Percentiles rank a stretch among this genome's conserved stretches.
These are phyloP conservation scores for Sphagnum fallax DNA, from an alignment of 228 moss, liverwort and hornwort species.

Conservation along the genomic window DNA sequence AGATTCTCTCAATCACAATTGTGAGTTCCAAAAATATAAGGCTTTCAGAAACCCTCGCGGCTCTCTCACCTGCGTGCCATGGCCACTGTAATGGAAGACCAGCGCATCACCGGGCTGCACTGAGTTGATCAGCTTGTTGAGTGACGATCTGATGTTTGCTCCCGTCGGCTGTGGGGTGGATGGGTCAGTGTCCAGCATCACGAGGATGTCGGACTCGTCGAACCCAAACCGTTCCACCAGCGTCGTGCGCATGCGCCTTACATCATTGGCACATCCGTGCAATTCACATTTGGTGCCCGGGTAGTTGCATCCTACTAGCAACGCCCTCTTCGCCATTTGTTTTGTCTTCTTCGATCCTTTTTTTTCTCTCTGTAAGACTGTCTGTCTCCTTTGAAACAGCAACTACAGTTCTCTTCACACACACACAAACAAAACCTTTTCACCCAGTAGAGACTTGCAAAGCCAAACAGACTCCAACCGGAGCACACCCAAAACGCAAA, in stretches of 20 bases:
- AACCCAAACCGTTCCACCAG: constrained; percentile 18
- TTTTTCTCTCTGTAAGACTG: too few relatives aligned
- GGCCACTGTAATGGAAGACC: constrained; percentile 42
- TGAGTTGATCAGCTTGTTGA: constrained; percentile 16
- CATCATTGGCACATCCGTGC: constrained; percentile 23
- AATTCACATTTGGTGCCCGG: constrained; percentile 12
- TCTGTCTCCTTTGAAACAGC: too few relatives aligned
- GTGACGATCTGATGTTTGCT: constrained; percentile 36
- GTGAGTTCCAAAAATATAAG: too few relatives aligned
- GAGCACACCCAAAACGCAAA: too few relatives aligned
- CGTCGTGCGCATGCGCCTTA: constrained; percentile 9
- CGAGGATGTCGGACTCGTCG: constrained; percentile 13
- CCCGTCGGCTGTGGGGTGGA: constrained; percentile 36
- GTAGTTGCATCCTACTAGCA: constrained; percentile 24
- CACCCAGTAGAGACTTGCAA: too few relatives aligned
- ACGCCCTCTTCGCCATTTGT: constrained; percentile 21
- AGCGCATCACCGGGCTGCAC: constrained; percentile 18
- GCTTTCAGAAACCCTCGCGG: too few relatives aligned
- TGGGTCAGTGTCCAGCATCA: constrained; percentile 25
- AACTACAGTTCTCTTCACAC: too few relatives aligned
- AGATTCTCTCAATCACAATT: too few relatives aligned
- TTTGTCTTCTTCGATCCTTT: too few relatives aligned
- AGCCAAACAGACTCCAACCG: too few relatives aligned
- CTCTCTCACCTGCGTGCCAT: constrained; percentile 21
- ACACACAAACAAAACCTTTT: too few relatives aligned